Conservation (phyloP, 805 yeast genomes). For the Metschnikowia lachancei region DNA sequence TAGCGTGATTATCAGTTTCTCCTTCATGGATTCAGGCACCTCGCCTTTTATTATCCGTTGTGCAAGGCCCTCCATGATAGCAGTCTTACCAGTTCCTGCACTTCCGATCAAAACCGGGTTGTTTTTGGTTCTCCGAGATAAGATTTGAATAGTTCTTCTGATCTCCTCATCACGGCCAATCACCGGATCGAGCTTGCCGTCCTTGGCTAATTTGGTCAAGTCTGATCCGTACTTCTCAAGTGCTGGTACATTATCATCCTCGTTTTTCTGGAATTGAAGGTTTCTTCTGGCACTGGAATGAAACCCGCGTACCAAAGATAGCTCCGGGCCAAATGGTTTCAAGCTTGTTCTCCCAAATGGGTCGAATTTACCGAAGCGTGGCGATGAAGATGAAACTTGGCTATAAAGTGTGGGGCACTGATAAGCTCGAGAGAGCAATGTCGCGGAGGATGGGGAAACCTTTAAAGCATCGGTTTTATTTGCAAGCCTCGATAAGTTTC, state of each 20-base stretch:
- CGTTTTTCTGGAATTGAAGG: constrained; percentile 40
- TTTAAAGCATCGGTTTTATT: not conserved
- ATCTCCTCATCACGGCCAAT: constrained; percentile 97
- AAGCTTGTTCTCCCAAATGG: not conserved
- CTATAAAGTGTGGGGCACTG: constrained; percentile 4
- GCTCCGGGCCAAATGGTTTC: not conserved
- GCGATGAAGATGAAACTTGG: not conserved
- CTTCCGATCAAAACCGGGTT: constrained; percentile 93
- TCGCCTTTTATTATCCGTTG: constrained; percentile 88
- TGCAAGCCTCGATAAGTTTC: constrained; percentile 1
- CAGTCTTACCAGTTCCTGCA: constrained; percentile 98
- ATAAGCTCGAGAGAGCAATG: not conserved
- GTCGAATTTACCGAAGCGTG: not conserved
- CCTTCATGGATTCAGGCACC: constrained; percentile 91
- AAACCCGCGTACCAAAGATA: constrained; percentile 13
- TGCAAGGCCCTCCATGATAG: constrained; percentile 94
- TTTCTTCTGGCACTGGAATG: constrained; percentile 22
- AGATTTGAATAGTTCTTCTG: constrained; percentile 84
- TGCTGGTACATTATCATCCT: constrained; percentile 61
- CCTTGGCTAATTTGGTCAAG: constrained; percentile 78
- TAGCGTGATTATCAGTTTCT: constrained; percentile 75
- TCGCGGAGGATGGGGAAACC: not conserved
- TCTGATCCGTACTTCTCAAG: constrained; percentile 83
- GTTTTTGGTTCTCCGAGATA: constrained; percentile 90
- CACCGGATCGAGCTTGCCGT: constrained; percentile 93